phyloP scores from a whole-genome alignment of 2,329 filamentous ascomycete genomes.

The Daldinia eschscholtzii region DNA sequence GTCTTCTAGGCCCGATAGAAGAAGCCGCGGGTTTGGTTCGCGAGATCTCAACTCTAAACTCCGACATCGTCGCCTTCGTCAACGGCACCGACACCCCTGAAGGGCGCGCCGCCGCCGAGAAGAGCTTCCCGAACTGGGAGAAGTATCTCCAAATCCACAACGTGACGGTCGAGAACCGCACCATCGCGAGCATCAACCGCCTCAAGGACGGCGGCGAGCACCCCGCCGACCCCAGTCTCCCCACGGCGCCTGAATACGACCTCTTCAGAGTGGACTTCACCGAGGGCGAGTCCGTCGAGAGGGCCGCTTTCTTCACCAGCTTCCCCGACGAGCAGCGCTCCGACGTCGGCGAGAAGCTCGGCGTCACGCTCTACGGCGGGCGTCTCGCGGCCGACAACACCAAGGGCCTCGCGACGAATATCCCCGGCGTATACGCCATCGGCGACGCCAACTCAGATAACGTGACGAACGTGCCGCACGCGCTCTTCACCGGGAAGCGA shows the following conservation, averaged over 20 bases:
- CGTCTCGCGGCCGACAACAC: slow-evolving; percentile 59
- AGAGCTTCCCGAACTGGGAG: slow-evolving; percentile 61
- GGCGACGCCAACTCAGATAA: slow-evolving; percentile 72
- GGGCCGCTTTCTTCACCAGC: slow-evolving; percentile 66
- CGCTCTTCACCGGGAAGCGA: slow-evolving; percentile 70
- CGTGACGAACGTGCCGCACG: slow-evolving; percentile 72
- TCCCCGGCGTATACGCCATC: slow-evolving; percentile 68
- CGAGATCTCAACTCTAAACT: slow-evolving; percentile 68
- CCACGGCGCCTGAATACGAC: slow-evolving; percentile 64
- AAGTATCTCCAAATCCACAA: slow-evolving; percentile 63
- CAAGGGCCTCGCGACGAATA: slow-evolving; percentile 63
- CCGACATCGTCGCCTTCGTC: slow-evolving; percentile 67
- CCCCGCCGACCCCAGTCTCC: slow-evolving; percentile 56
- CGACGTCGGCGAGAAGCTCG: slow-evolving; percentile 60
- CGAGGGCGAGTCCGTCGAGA: slow-evolving; percentile 59
- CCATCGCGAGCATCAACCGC: slow-evolving; percentile 63
- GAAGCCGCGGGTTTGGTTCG: slow-evolving; percentile 60
- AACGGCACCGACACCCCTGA: slow-evolving; percentile 69
- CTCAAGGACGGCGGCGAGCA: slow-evolving; percentile 57
- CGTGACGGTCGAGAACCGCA: slow-evolving; percentile 68
- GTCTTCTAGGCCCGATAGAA: slow-evolving; percentile 62
- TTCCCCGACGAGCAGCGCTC: slow-evolving; percentile 63
- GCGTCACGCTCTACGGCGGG: slow-evolving; percentile 59
- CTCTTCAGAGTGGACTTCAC: slow-evolving; percentile 67
- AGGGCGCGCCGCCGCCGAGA: slow-evolving; percentile 55